These are phyloP conservation scores for Penstemon davidsonii DNA, from an alignment of 257 asterid genomes.

Conservation along the genomic window DNA sequence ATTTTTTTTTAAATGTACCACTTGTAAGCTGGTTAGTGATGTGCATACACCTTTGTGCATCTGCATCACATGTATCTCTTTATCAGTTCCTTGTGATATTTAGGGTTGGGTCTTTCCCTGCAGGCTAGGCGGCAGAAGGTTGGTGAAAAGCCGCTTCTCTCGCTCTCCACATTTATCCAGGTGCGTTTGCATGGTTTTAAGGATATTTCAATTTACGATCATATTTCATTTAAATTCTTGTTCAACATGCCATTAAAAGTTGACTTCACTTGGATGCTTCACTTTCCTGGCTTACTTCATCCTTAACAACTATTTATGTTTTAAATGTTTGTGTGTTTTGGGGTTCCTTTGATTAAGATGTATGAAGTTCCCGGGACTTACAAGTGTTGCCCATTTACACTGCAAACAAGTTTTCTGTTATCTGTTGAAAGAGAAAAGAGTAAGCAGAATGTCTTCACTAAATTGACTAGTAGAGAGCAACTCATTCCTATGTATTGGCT, in stretches of 20 bases:
- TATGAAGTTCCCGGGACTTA: not conserved
- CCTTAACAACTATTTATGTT: not conserved
- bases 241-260: not conserved
- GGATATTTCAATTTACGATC: conserved; percentile 22
- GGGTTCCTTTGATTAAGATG: not conserved
- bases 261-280: not conserved
- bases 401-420: no score
- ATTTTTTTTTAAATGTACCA: conserved; percentile 14
- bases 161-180: conserved; percentile 80
- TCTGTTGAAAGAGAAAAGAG: no score
- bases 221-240: not conserved
- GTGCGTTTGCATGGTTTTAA: conserved; percentile 33
- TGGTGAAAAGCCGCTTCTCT: conserved; percentile 90
- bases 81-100: conserved; percentile 22
- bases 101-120: conserved; percentile 27
- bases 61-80: conserved; percentile 1
- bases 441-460: no score
- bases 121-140: conserved; percentile 86
- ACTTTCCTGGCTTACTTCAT: conserved; percentile 7
- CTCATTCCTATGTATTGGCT: no score
- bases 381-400: not conserved
- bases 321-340: not conserved
- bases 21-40: conserved; percentile 22
- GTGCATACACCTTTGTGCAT: conserved; percentile 11
- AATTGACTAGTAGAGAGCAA: no score